Base-by-base conservation (phyloP, 2,329 filamentous ascomycete species). In the Phoma herbarum region DNA sequence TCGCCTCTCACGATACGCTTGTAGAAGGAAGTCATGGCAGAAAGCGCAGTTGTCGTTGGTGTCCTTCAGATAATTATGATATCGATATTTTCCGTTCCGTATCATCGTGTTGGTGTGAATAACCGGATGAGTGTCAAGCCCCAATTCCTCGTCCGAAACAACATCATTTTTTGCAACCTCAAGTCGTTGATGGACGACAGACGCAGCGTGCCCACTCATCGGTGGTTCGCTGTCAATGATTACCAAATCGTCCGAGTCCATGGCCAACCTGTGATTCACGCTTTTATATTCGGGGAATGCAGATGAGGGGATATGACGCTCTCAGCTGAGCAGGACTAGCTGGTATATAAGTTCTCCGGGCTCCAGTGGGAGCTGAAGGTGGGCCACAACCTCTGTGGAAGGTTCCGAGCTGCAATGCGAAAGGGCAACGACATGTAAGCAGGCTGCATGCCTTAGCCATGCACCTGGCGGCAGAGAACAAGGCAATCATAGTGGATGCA, bases 221-320 rank as follows among this genome's bases (percentile, higher is more conserved):
- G 47, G n/a, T 20, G 51, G 29, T 8, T 57, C 46, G 25, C 25
- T 49, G 2, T 60, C 51, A 14, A 68, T 57, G 8, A 68, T 51
- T 3, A 65, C 64, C 9, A 66, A 37, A 33, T 67, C 62, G 8
- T 67, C 65, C 2, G 48, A 42, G 14, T 66, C 64, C 57, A 60
- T 59, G 4, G 2, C 11, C 16, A 3, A 28, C 4, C 11, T 11
- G 14, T 10, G 2, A 26, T 26, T 26, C n/a, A 3, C 20, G 22
- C 18, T 33, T 3, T 31, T 23, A 14, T 33, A 6, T 12, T 33
- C 12, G 31, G n/a, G 6, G 10, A 16, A 20, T 41, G 23, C 16
- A 6, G n/a, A 28, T 18, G 25, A 50, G 35, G 23, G 11, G 20
- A 11, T 23, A 2, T 12, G 18, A 18, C 18, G 37, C 20, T 41